Evolutionary conservation across 495 filamentous ascomycete species (phyloP), one percentile per base, ranked within the genome.

Genomic region (Oidiodendron maius): DNA sequence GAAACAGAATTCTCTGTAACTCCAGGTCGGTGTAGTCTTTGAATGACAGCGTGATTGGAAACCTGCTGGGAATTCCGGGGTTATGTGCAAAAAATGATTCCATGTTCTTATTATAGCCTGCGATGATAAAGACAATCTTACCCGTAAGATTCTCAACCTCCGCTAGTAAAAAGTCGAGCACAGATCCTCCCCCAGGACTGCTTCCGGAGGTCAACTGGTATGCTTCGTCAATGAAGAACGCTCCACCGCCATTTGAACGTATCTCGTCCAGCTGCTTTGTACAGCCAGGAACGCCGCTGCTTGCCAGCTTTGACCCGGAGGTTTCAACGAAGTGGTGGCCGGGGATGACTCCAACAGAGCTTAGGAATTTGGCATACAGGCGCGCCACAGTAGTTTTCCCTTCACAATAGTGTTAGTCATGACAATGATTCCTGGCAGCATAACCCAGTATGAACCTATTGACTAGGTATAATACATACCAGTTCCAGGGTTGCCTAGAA

Each of bases 301-400:
- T 77, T 0, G 84, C 76, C 1, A 94, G 68, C n/a, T 67, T 63
- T 0, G 85, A 77, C 0, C 86, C 88, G 0, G 86, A 83, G 0
- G 78, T 86, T 52, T 91, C 86, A 1, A 77, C 58, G 36, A 91
- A 78, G 12, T 49, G 58, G n/a, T 53, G 43, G 0, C 69, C 72
- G 0, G 78, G 65, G 17, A 87, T 65, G 5, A 78, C 74, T 0
- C 78, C 78, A 0, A 87, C 64, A 0, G 80, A 71, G 0, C 75
- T 65, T 2, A 91, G 61, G 47, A 90, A 82, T 36, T 79, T 74
- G 4, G 81, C 85, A 50, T 91, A 94, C 0, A 86, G 61, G 4
- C 85, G 72, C n/a, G 87, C 86, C 12, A 91, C 81, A 0, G 87
- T 91, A 0, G 87, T 91, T 68, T 91, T 94, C 1, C 83, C 83